A percentile compares a stretch with the other conserved stretches of the same genome.
phyloP scores from a whole-genome alignment of 768 basidiomycete species.

The Kwoniella sp. region DNA sequence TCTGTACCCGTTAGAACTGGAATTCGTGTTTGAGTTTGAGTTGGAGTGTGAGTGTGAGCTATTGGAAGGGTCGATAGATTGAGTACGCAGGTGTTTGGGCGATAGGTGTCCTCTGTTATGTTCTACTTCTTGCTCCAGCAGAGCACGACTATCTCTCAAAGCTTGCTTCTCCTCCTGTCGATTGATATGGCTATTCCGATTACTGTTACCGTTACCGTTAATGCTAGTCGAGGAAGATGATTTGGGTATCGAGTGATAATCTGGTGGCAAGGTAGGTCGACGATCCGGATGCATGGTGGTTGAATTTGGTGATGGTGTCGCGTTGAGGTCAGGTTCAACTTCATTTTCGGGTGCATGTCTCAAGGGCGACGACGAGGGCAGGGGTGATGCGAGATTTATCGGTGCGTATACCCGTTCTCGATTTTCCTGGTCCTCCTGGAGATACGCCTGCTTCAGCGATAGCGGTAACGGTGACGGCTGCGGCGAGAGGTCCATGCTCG shows the following conservation, averaged over 20 bases:
- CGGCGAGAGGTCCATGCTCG: background rate
- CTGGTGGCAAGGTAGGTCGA: background rate
- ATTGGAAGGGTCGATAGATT: background rate
- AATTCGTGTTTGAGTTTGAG: background rate
- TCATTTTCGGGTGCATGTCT: too few relatives aligned
- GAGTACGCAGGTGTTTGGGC: background rate
- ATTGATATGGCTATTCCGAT: slow-evolving; percentile 3
- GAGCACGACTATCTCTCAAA: slow-evolving; percentile 4
- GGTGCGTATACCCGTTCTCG: background rate
- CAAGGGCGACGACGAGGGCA: background rate
- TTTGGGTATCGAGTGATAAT: background rate
- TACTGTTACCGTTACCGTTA: background rate
- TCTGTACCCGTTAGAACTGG: too few relatives aligned
- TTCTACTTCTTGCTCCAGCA: slow-evolving; percentile 6
- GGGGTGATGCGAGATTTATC: background rate
- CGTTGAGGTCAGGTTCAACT: too few relatives aligned
- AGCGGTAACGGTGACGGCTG: background rate
- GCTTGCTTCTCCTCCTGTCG: slow-evolving; percentile 20
- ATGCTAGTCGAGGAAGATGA: background rate
- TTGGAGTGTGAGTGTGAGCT: background rate
- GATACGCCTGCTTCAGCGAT: background rate
- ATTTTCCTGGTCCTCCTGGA: background rate
- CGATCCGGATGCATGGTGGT: too few relatives aligned
- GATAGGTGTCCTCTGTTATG: slow-evolving; percentile 11
- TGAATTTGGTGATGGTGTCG: background rate